phyloP scores from a whole-genome alignment of 2,329 filamentous ascomycete genomes.

The Curvularia lunata region DNA sequence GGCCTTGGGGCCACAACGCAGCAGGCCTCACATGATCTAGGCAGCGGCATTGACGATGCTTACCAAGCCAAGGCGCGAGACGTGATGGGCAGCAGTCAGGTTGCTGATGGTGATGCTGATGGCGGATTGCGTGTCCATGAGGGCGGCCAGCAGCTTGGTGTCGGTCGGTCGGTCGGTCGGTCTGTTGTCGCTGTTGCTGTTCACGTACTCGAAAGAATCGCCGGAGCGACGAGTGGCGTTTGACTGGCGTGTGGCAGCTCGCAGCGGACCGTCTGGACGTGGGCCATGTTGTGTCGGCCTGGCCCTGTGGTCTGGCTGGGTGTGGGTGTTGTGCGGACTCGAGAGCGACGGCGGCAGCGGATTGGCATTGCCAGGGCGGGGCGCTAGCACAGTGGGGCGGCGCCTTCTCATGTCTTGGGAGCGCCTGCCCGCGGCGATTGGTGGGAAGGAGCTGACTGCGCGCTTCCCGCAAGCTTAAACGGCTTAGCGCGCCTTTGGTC shows the following conservation, averaged over 20 bases:
- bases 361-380: slow-evolving; percentile 16
- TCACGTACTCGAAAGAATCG: background rate
- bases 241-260: background rate
- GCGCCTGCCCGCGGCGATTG: slow-evolving; percentile 30
- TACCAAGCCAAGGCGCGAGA: slow-evolving; percentile 20
- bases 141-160: slow-evolving; percentile 22
- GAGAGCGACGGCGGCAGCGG: slow-evolving; percentile 14
- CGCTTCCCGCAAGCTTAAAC: slow-evolving; percentile 31
- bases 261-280: slow-evolving; percentile 9
- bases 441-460: slow-evolving; percentile 15
- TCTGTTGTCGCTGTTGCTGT: no score
- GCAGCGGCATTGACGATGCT: slow-evolving; percentile 21
- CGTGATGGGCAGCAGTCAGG: slow-evolving; percentile 15
- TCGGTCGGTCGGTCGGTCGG: no score
- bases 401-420: slow-evolving; percentile 25
- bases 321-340: slow-evolving; percentile 18
- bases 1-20: slow-evolving; percentile 22
- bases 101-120: slow-evolving; percentile 15
- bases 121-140: slow-evolving; percentile 10
- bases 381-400: slow-evolving; percentile 24
- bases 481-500: slow-evolving; percentile 29
- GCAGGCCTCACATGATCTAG: slow-evolving; percentile 21
- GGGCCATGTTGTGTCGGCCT: background rate
- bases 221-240: background rate
- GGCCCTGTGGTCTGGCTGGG: no score